Evolutionary conservation across 2,329 filamentous ascomycete species (phyloP).

Genomic region (Aspergillus quadricinctus): DNA sequence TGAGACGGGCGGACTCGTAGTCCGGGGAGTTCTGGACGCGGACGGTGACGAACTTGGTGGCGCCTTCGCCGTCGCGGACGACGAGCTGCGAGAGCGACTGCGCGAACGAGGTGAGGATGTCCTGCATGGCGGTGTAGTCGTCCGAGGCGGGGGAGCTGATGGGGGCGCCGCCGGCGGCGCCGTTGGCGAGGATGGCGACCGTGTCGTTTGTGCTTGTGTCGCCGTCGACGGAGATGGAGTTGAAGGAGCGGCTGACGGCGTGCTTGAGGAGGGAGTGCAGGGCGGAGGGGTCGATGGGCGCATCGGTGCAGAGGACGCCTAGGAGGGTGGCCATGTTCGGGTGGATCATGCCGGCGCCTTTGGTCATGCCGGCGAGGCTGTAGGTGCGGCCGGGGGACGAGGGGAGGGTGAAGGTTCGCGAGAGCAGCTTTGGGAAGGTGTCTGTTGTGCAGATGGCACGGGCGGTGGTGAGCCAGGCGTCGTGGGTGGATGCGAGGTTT

Average conservation of each 20-base stretch:
- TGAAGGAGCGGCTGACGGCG: conserved; percentile 82
- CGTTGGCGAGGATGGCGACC: conserved; percentile 89
- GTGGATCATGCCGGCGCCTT: conserved; percentile 98
- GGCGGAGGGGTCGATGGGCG: conserved; percentile 66
- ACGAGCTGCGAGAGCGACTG: conserved; percentile 85
- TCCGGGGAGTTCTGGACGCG: conserved; percentile 69
- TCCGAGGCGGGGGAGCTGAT: conserved; percentile 49
- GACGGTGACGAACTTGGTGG: conserved; percentile 96
- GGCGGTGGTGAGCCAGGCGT: conserved; percentile 81
- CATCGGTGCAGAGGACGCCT: conserved; percentile 88
- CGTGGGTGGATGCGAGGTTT: conserved; percentile 68
- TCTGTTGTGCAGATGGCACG: conserved; percentile 96
- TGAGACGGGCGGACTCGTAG: conserved; percentile 67
- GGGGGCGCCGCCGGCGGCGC: conserved; percentile 71
- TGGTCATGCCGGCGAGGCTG: conserved; percentile 88
- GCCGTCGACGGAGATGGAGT: conserved; percentile 93
- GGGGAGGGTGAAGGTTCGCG: conserved; percentile 76
- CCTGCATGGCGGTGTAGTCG: conserved; percentile 68
- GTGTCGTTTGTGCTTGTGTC: conserved; percentile 98
- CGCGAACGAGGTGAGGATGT: conserved; percentile 70
- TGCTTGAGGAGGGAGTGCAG: conserved; percentile 67
- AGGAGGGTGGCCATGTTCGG: conserved; percentile 98
- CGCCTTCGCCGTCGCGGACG: conserved; percentile 92
- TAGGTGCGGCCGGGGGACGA: conserved; percentile 73
- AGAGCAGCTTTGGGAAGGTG: conserved; percentile 94